These are phyloP conservation scores for Macrophomina phaseolina DNA, from an alignment of 2,329 filamentous ascomycete species.

Conservation along the genomic window DNA sequence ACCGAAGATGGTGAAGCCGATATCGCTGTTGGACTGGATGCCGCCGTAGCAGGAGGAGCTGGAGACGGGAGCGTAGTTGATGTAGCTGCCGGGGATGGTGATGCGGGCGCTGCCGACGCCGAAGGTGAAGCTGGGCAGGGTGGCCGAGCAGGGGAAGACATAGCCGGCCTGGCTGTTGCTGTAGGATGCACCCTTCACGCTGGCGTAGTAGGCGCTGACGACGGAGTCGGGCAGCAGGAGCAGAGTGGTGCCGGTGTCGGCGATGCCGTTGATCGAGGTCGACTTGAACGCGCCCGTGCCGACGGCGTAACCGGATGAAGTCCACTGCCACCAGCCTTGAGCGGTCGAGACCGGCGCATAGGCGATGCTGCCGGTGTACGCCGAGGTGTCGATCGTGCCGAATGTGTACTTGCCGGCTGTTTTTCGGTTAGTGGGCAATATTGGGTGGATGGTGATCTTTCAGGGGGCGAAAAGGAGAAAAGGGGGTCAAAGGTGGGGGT, in stretches of 20 bases:
- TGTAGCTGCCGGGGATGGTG: constrained; percentile 58
- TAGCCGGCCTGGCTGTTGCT: constrained; percentile 60
- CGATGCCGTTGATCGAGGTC: constrained; percentile 61
- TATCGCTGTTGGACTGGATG: constrained; percentile 67
- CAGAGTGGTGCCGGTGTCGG: constrained; percentile 74
- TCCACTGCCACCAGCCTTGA: constrained; percentile 70
- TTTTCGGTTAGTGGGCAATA: neutral
- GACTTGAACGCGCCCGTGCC: constrained; percentile 47
- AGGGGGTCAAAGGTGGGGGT: neutral
- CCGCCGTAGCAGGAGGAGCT: constrained; percentile 71
- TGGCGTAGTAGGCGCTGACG: constrained; percentile 64
- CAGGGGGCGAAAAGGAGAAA: too few relatives aligned
- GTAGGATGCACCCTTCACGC: constrained; percentile 60
- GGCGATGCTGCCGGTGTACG: constrained; percentile 64
- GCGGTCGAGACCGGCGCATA: constrained; percentile 62
- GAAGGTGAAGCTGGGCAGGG: constrained; percentile 60
- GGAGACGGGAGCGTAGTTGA: constrained; percentile 59
- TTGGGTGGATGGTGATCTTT: too few relatives aligned
- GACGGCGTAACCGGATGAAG: constrained; percentile 61
- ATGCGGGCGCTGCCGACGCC: constrained; percentile 57
- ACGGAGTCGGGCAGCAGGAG: constrained; percentile 62
- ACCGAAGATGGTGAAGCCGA: constrained; percentile 72
- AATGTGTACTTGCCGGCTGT: constrained; percentile 59
- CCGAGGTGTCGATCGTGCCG: constrained; percentile 63
- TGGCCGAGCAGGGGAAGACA: constrained; percentile 58